phyloP scores from a whole-genome alignment of 345 rosid species.

The Gossypium stocksii region DNA sequence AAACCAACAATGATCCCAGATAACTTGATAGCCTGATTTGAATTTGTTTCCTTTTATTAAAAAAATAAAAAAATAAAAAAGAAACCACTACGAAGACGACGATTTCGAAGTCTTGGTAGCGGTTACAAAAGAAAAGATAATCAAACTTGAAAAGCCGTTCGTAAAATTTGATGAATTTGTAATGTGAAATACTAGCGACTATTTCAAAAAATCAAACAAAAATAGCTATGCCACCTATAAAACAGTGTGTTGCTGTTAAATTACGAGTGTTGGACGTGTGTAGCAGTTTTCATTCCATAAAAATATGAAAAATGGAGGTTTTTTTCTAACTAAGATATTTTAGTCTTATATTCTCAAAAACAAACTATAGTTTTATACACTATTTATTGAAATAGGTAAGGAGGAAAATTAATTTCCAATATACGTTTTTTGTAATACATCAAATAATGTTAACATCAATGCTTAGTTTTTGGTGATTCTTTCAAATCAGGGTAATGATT shows the following conservation, averaged over 20 bases:
- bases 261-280: neutral
- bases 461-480: too few species aligned
- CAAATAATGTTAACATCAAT: too few species aligned
- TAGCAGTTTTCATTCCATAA: too few species aligned
- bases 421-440: too few species aligned
- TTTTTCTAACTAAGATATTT: too few species aligned
- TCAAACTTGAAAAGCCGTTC: neutral
- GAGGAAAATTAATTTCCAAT: too few species aligned
- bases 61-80: neutral
- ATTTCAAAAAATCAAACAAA: neutral
- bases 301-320: too few species aligned
- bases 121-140: neutral
- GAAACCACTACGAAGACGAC: constrained; percentile 4
- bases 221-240: neutral
- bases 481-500: too few species aligned
- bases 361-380: too few species aligned
- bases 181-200: neutral
- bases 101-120: neutral
- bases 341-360: too few species aligned
- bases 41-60: neutral
- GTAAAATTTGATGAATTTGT: neutral
- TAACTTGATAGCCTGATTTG: constrained; percentile 36
- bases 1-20: constrained; percentile 31
- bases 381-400: too few species aligned
- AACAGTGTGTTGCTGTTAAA: neutral